phyloP scores from a whole-genome alignment of 345 rosid genomes.

The Laguncularia racemosa region DNA sequence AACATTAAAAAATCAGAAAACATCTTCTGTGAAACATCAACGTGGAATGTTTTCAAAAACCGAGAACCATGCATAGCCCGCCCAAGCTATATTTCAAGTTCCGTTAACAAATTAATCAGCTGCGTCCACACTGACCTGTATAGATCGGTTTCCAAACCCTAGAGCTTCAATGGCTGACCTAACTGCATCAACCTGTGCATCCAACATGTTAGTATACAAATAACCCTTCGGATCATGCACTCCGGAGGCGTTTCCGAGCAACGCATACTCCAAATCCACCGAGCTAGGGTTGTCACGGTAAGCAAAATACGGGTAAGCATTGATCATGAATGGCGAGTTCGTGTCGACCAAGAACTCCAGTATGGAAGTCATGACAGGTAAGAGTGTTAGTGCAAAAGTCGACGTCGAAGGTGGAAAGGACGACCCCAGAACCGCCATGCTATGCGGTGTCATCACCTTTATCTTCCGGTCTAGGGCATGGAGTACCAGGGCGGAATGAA shows the following conservation, averaged over 20 bases:
- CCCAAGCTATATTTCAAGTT: no score
- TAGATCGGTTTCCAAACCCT: slow-evolving; percentile 37
- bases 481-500: slow-evolving; percentile 34
- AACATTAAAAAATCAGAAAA: no score
- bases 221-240: slow-evolving; percentile 53
- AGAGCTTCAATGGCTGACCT: slow-evolving; percentile 46
- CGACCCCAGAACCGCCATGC: slow-evolving; percentile 54
- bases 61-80: no score
- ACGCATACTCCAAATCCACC: slow-evolving; percentile 45
- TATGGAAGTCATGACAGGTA: slow-evolving; percentile 43
- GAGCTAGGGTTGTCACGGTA: slow-evolving; percentile 39
- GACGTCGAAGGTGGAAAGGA: slow-evolving; percentile 60
- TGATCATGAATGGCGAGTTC: slow-evolving; percentile 53
- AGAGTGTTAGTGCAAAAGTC: slow-evolving; percentile 37
- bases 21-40: no score
- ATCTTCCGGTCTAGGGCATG: slow-evolving; percentile 59
- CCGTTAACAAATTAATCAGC: no score
- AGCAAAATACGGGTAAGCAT: slow-evolving; percentile 65
- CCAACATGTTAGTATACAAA: slow-evolving; percentile 45
- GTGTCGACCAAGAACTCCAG: slow-evolving; percentile 42
- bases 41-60: no score
- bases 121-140: slow-evolving; percentile 20
- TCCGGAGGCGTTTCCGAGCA: slow-evolving; percentile 38
- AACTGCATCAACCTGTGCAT: slow-evolving; percentile 57
- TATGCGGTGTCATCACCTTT: slow-evolving; percentile 55